These are phyloP conservation scores for Helotiales sp. DNA, from an alignment of 2,329 filamentous ascomycete species.

Conservation along the genomic window DNA sequence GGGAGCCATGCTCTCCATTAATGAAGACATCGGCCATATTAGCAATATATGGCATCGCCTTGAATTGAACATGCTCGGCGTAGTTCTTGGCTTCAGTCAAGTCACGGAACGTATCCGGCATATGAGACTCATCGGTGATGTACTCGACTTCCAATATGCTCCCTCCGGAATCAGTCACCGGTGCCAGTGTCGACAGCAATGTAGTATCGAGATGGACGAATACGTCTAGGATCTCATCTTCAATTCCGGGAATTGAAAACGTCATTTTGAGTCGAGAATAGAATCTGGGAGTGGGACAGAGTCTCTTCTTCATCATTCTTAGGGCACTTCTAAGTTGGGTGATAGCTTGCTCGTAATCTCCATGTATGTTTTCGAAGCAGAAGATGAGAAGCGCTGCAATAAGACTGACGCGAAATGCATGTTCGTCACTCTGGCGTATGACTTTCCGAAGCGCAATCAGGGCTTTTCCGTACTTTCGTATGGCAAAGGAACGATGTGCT, in stretches of 20 bases:
- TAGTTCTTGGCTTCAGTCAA: slow-evolving; percentile 14
- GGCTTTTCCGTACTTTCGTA: slow-evolving; percentile 22
- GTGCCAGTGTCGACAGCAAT: slow-evolving; percentile 9
- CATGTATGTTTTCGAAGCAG: slow-evolving; percentile 26
- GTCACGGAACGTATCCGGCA: slow-evolving; percentile 13
- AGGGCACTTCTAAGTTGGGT: slow-evolving; percentile 19
- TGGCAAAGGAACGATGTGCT: slow-evolving; percentile 22
- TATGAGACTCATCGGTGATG: slow-evolving; percentile 3
- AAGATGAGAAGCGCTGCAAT: slow-evolving; percentile 27
- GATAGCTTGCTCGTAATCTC: slow-evolving; percentile 18
- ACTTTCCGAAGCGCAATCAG: slow-evolving; percentile 17
- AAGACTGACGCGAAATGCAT: slow-evolving; percentile 22
- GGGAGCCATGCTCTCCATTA: background rate
- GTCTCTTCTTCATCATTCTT: slow-evolving; percentile 18
- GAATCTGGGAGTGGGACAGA: background rate
- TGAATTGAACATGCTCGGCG: slow-evolving; percentile 13
- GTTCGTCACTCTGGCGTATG: slow-evolving; percentile 3
- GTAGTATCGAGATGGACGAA: slow-evolving; percentile 25
- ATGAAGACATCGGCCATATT: slow-evolving; percentile 5
- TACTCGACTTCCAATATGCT: slow-evolving; percentile 19
- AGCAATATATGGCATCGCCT: slow-evolving; percentile 13
- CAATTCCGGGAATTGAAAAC: slow-evolving; percentile 15
- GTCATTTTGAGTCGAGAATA: background rate
- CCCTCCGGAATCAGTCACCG: background rate
- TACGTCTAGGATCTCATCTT: slow-evolving; percentile 21